A percentile compares a stretch with the other conserved stretches of the same genome.
phyloP scores from a whole-genome alignment of 768 basidiomycete species.

The Panellus pusillus region DNA sequence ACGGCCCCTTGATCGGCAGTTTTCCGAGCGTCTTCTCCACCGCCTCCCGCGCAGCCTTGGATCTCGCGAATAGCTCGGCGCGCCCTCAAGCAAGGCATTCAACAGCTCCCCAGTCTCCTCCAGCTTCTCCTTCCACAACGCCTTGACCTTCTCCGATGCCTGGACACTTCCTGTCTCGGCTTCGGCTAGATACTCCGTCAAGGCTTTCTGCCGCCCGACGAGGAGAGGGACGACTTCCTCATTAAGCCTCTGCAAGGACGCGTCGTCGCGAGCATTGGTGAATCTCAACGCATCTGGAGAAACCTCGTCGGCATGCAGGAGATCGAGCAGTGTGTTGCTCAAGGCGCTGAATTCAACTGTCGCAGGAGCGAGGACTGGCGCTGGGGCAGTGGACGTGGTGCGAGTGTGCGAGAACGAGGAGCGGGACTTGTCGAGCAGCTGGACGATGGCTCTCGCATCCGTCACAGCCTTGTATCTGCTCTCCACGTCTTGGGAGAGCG shows the following conservation, averaged over 20 bases:
- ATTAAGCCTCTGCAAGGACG: slow-evolving; percentile 51
- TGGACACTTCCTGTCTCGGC: slow-evolving; percentile 46
- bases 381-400: slow-evolving; percentile 71
- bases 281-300: slow-evolving; percentile 62
- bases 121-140: slow-evolving; percentile 62
- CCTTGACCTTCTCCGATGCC: slow-evolving; percentile 62
- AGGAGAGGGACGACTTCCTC: slow-evolving; percentile 42
- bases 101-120: slow-evolving; percentile 42
- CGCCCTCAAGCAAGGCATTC: slow-evolving; percentile 47
- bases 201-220: slow-evolving; percentile 45
- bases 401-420: slow-evolving; percentile 65
- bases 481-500: slow-evolving; percentile 66
- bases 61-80: slow-evolving; percentile 49
- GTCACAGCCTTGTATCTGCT: slow-evolving; percentile 80
- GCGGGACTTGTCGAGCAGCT: slow-evolving; percentile 83
- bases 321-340: slow-evolving; percentile 52
- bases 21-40: slow-evolving; percentile 41
- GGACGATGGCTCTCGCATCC: slow-evolving; percentile 71
- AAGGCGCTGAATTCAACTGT: slow-evolving; percentile 68
- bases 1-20: slow-evolving; percentile 65
- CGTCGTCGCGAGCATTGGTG: slow-evolving; percentile 58
- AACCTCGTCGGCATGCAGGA: slow-evolving; percentile 62
- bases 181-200: slow-evolving; percentile 52
- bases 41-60: slow-evolving; percentile 54
- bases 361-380: slow-evolving; percentile 75